Conservation (phyloP, 495 filamentous ascomycete genomes). For the Penicillium maclennaniae region DNA sequence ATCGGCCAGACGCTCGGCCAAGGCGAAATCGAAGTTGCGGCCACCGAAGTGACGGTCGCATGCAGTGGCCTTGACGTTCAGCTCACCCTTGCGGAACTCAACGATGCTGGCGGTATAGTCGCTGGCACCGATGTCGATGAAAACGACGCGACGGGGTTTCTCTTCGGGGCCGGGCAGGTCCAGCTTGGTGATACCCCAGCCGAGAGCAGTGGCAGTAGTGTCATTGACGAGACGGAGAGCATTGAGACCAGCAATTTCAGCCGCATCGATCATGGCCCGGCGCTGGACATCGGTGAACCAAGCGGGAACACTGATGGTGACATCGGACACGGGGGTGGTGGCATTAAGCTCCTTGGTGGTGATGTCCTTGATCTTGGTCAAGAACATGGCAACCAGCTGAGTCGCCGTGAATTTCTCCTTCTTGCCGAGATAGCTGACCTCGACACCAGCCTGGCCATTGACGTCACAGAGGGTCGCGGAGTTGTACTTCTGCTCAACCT, state of each 20-base stretch:
- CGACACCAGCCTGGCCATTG: constrained; percentile 89
- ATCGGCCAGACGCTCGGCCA: constrained; percentile 89
- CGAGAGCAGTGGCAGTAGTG: constrained; percentile 92
- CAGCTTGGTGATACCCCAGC: constrained; percentile 95
- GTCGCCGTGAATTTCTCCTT: constrained; percentile 90
- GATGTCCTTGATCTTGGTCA: constrained; percentile 89
- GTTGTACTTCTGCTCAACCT: constrained; percentile 87
- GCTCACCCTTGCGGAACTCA: constrained; percentile 96
- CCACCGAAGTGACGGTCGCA: constrained; percentile 97
- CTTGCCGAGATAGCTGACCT: constrained; percentile 90
- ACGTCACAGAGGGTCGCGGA: constrained; percentile 85
- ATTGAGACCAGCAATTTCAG: constrained; percentile 93
- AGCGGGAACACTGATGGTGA: constrained; percentile 89
- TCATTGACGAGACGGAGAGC: constrained; percentile 94
- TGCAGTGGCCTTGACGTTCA: constrained; percentile 87
- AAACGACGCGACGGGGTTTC: constrained; percentile 87
- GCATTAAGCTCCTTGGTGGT: constrained; percentile 78
- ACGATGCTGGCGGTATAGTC: constrained; percentile 93
- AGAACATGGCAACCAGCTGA: constrained; percentile 90
- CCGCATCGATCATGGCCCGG: constrained; percentile 81
- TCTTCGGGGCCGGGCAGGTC: constrained; percentile 87
- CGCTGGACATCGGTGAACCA: constrained; percentile 98
- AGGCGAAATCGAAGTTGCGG: constrained; percentile 90
- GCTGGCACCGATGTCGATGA: constrained; percentile 94
- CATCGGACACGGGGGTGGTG: constrained; percentile 76